A percentile compares a stretch with the other conserved stretches of the same genome.
Evolutionary conservation across 805 yeast species (phyloP).

Genomic region (Blastobotrys parvus): DNA sequence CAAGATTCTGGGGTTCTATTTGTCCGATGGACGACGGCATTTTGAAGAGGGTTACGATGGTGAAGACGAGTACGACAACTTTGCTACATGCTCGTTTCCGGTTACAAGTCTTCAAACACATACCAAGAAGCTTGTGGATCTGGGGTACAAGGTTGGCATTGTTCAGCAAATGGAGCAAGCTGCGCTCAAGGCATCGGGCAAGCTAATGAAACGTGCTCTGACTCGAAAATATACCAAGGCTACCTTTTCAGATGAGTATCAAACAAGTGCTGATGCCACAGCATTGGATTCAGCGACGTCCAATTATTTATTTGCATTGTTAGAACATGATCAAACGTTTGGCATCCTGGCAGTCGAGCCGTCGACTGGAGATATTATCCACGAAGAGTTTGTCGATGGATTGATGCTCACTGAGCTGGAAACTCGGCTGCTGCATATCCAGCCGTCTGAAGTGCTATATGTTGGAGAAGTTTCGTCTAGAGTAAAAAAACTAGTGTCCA

Average conservation of each 20-base stretch:
- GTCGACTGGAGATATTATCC: slow-evolving; percentile 64
- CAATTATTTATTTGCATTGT: slow-evolving; percentile 22
- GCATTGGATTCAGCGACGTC: slow-evolving; percentile 1
- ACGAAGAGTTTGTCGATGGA: slow-evolving; percentile 62
- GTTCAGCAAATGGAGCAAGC: slow-evolving; percentile 81
- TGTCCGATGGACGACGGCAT: slow-evolving; percentile 59
- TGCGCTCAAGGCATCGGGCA: slow-evolving; percentile 51
- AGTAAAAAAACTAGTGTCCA: slow-evolving; percentile 21
- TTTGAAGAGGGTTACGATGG: slow-evolving; percentile 39
- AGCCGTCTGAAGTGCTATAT: slow-evolving; percentile 66
- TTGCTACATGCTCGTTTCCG: slow-evolving; percentile 84
- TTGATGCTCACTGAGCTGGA: slow-evolving; percentile 53
- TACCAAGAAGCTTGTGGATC: slow-evolving; percentile 58
- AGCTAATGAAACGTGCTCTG: slow-evolving; percentile 59
- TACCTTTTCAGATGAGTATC: slow-evolving; percentile 58
- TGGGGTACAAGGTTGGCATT: slow-evolving; percentile 77
- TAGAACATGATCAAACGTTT: slow-evolving; percentile 16
- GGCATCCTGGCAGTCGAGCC: slow-evolving; percentile 61
- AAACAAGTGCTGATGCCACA: neutral
- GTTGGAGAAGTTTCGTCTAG: slow-evolving; percentile 34
- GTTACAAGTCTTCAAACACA: slow-evolving; percentile 65
- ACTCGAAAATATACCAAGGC: slow-evolving; percentile 73
- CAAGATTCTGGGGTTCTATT: slow-evolving; percentile 46
- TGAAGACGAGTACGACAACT: slow-evolving; percentile 44
- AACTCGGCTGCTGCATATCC: slow-evolving; percentile 62